phyloP scores from a whole-genome alignment of 495 filamentous ascomycete species.

The Podospora sp. region DNA sequence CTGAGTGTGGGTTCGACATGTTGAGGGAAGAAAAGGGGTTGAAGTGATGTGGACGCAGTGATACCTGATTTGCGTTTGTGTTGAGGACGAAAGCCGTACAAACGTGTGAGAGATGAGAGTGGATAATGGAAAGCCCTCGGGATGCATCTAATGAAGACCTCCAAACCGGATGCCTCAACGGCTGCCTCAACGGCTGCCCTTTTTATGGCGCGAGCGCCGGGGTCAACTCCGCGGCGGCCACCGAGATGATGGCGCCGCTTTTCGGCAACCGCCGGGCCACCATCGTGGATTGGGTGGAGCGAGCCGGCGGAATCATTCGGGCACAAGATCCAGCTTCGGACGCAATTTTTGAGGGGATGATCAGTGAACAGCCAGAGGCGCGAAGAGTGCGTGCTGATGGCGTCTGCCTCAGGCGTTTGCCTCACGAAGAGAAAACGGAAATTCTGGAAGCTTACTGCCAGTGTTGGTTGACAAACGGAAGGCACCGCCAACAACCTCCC shows the following conservation, averaged over 20 bases:
- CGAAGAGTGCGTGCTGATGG: not conserved
- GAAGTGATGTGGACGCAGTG: no score
- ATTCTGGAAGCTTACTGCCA: not conserved
- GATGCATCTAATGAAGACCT: not conserved
- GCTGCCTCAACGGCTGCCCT: not conserved
- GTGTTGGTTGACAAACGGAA: not conserved
- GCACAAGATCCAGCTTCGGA: not conserved
- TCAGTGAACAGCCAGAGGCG: not conserved
- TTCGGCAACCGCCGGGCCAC: conserved; percentile 20
- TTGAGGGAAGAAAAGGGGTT: not conserved
- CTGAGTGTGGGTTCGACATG: conserved; percentile 27
- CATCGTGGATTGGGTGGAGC: not conserved
- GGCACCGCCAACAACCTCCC: not conserved
- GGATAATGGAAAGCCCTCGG: no score
- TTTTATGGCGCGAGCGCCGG: no score
- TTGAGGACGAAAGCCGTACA: no score
- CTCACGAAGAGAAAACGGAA: not conserved
- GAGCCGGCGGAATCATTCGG: not conserved
- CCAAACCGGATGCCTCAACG: not conserved
- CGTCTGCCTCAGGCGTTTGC: not conserved
- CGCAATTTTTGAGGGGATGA: not conserved
- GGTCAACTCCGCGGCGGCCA: conserved; percentile 15
- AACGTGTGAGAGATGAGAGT: no score
- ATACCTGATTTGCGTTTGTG: no score
- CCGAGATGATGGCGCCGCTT: conserved; percentile 17